Evolutionary conservation across 108 stramenopile genomes (phyloP).

Genomic region (Skeletonema tropicum): DNA sequence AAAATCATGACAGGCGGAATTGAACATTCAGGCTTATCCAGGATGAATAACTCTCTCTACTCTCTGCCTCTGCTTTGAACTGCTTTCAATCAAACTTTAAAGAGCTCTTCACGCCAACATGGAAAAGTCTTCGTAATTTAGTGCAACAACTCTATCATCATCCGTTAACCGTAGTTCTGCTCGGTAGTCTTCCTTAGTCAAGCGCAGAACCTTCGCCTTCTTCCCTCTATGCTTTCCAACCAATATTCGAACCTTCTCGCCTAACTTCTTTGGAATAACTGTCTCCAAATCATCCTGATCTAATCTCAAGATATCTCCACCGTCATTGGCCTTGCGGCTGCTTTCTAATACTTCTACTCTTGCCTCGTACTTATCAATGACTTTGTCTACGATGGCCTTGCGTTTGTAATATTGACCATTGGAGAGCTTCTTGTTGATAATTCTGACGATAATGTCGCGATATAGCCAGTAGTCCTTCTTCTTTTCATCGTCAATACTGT

Average conservation of each 20-base stretch:
- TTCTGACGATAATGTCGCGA: conserved; percentile 77
- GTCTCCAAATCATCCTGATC: conserved; percentile 92
- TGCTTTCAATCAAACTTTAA: too few relatives aligned
- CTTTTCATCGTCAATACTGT: conserved; percentile 12
- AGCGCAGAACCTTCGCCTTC: conserved; percentile 56
- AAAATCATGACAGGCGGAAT: too few relatives aligned
- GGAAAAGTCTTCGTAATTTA: conserved; percentile 66
- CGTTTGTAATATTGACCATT: conserved; percentile 83
- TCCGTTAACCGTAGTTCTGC: conserved; percentile 55
- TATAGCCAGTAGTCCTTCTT: conserved; percentile 77
- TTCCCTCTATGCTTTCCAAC: conserved; percentile 72
- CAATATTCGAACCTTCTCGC: conserved; percentile 72
- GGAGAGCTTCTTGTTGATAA: conserved; percentile 76
- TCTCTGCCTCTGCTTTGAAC: too few relatives aligned
- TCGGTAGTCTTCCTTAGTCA: conserved; percentile 60
- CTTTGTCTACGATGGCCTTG: conserved; percentile 77
- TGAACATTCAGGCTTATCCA: too few relatives aligned
- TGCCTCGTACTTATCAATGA: conserved; percentile 71
- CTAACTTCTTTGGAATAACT: conserved; percentile 71
- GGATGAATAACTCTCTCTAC: too few relatives aligned
- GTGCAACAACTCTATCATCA: conserved; percentile 43
- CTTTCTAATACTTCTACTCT: conserved; percentile 70
- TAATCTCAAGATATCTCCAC: conserved; percentile 66
- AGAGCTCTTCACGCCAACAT: conserved; percentile 48
- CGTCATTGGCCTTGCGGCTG: conserved; percentile 31